phyloP scores from a whole-genome alignment of 306 rosid genomes.

The Pterocarpus macrocarpus region DNA sequence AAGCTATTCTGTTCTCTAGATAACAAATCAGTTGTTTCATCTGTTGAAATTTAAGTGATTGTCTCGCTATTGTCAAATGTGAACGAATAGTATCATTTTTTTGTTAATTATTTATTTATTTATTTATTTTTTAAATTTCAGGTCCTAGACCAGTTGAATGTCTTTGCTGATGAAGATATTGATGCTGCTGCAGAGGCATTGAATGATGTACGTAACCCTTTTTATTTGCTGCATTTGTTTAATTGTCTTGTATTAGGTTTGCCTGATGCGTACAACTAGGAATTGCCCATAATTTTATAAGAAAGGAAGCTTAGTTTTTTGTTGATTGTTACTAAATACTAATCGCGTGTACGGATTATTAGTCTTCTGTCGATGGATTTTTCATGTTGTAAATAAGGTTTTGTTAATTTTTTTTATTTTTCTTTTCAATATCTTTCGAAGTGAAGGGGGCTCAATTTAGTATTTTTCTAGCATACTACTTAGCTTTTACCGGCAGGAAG shows the following conservation, averaged over 20 bases:
- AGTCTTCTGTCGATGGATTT: neutral
- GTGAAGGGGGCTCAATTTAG: too few species aligned
- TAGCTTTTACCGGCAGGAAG: too few species aligned
- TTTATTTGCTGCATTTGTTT: conserved; percentile 20
- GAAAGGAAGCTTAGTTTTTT: neutral
- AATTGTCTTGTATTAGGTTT: conserved; percentile 25
- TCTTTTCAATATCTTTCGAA: too few species aligned
- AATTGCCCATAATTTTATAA: conserved; percentile 2
- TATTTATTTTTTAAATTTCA: conserved; percentile 49
- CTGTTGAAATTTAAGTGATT: conserved; percentile 39
- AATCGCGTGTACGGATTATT: neutral
- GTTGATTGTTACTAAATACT: neutral
- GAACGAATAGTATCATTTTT: too few species aligned
- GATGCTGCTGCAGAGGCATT: conserved; percentile 91
- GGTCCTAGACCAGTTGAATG: conserved; percentile 86
- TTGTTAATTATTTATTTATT: neutral
- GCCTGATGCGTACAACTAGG: neutral
- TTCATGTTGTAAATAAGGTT: neutral
- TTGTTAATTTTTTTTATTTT: neutral
- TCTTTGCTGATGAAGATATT: conserved; percentile 79
- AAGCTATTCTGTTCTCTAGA: conserved; percentile 26
- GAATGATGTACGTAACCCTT: conserved; percentile 67
- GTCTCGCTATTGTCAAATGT: conserved; percentile 11
- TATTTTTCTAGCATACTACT: too few species aligned
- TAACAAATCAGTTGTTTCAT: conserved; percentile 24